Evolutionary conservation across 2,329 filamentous ascomycete species (phyloP), one percentile per base, ranked within the genome.

Genomic region (Cladorrhinum sp.): DNA sequence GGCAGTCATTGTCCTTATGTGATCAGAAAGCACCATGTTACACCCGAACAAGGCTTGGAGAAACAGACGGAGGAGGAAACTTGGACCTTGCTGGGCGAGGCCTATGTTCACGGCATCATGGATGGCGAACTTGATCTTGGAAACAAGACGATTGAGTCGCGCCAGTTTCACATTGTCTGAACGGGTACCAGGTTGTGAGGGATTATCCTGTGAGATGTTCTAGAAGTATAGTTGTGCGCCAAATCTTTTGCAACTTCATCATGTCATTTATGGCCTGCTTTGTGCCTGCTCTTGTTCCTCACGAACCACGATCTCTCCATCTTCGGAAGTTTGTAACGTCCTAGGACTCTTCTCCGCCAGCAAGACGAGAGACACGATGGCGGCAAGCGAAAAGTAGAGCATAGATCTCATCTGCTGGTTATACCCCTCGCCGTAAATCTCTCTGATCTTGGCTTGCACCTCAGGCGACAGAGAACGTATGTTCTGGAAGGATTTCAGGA

Each of bases 361-460:
- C 5, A 67, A 56, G 3, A 60, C 10, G 0, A 65, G 50, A 6
- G 64, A 65, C 10, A 71, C n/a, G 28, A 67, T 64, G 10, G 66
- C 64, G 2, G 59, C 67, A 3, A 62, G 57, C 21, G 62, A 68
- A n/a, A 72, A 70, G 52, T 67, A 71, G 48, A 70, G 58, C 67
- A 70, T 70, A 1, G 65, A 64, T 16, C 66, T 55, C 49, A 71
- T 65, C 53, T 64, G 58, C 33, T 62, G 55, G 39, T 33, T 61
- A 33, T 65, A 65, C 16, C 54, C 62, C 16, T 18, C 33, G 3
- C 54, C 64, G 24, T 64, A 65, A 1, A 60, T 52, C 23, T 21
- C 26, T n/a, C 61, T 50, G 16, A 65, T 30, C 2, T 48, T 20
- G 7, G 52, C 46, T 24, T 65, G 59, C 10, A 68, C 57, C 9